Evolutionary conservation across 305 asterid genomes (phyloP).

Genomic region (Fraxinus dipetala): DNA sequence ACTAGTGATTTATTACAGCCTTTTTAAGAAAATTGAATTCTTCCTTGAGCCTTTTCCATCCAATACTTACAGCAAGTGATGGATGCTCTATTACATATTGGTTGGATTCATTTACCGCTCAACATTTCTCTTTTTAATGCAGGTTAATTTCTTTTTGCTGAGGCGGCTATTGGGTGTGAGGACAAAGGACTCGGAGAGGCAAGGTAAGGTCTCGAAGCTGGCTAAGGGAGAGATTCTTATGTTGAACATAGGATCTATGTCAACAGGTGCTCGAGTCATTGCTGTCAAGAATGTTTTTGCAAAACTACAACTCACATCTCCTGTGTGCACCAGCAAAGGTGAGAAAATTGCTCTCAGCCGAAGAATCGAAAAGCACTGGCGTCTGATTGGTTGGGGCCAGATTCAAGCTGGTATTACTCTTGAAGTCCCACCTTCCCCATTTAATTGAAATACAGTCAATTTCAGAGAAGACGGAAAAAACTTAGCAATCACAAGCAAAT

Average conservation of each 20-base stretch:
- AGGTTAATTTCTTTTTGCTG: slow-evolving; percentile 91
- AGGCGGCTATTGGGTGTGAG: slow-evolving; percentile 86
- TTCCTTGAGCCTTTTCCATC: not conserved
- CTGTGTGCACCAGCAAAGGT: slow-evolving; percentile 92
- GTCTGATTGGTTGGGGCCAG: slow-evolving; percentile 96
- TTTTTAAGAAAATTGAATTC: not conserved
- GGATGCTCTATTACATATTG: not conserved
- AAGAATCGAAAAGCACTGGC: slow-evolving; percentile 93
- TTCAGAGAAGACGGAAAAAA: slow-evolving; percentile 17
- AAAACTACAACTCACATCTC: slow-evolving; percentile 84
- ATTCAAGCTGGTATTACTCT: slow-evolving; percentile 90
- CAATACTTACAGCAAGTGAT: not conserved
- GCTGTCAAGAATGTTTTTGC: slow-evolving; percentile 92
- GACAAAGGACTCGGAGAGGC: slow-evolving; percentile 85
- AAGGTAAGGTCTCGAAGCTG: slow-evolving; percentile 81
- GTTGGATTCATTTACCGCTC: not conserved
- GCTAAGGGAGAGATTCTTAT: slow-evolving; percentile 86
- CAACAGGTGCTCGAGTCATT: slow-evolving; percentile 88
- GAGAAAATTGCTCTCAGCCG: slow-evolving; percentile 91
- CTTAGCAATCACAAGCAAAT: slow-evolving; percentile 20
- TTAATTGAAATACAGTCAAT: slow-evolving; percentile 31
- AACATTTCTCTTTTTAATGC: slow-evolving; percentile 19
- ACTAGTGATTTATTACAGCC: not conserved
- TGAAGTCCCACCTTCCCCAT: slow-evolving; percentile 84
- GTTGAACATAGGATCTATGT: slow-evolving; percentile 97